phyloP scores from a whole-genome alignment of 2,329 filamentous ascomycete genomes.

The Sphaceloma murrayae region DNA sequence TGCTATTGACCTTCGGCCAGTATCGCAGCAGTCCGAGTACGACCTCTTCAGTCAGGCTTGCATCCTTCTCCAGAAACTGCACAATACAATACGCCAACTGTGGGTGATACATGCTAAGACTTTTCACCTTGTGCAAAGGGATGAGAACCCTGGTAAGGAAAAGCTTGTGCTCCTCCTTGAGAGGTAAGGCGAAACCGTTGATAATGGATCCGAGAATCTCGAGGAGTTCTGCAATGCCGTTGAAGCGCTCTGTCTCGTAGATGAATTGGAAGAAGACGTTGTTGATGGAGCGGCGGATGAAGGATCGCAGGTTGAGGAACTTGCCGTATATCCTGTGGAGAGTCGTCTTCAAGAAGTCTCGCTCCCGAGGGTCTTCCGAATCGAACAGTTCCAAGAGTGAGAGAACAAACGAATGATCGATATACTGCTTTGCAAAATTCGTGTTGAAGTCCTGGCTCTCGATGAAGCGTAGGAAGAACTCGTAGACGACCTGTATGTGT shows the following conservation, averaged over 20 bases:
- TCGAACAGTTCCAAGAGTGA: constrained; percentile 95
- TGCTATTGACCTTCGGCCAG: constrained; percentile 99
- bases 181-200: constrained; percentile 90
- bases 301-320: constrained; percentile 93
- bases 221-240: constrained; percentile 90
- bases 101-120: constrained; percentile 98
- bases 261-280: constrained; percentile 99
- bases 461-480: constrained; percentile 98
- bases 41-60: constrained; percentile 92
- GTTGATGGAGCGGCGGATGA: constrained; percentile 97
- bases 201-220: constrained; percentile 98
- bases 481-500: constrained; percentile 98
- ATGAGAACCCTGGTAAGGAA: constrained; percentile 90
- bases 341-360: constrained; percentile 96
- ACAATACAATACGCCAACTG: constrained; percentile 98
- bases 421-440: constrained; percentile 97
- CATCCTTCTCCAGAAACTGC: constrained; percentile 96
- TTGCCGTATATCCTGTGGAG: constrained; percentile 97
- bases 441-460: constrained; percentile 99
- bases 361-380: constrained; percentile 90
- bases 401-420: constrained; percentile 94
- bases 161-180: constrained; percentile 98
- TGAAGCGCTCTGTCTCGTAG: constrained; percentile 97
- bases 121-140: constrained; percentile 95
- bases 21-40: constrained; percentile 90